These are phyloP conservation scores for Encephalitozoon intestinalis DNA, from an alignment of 371 early-diverging fungal genomes.

Conservation along the genomic window DNA sequence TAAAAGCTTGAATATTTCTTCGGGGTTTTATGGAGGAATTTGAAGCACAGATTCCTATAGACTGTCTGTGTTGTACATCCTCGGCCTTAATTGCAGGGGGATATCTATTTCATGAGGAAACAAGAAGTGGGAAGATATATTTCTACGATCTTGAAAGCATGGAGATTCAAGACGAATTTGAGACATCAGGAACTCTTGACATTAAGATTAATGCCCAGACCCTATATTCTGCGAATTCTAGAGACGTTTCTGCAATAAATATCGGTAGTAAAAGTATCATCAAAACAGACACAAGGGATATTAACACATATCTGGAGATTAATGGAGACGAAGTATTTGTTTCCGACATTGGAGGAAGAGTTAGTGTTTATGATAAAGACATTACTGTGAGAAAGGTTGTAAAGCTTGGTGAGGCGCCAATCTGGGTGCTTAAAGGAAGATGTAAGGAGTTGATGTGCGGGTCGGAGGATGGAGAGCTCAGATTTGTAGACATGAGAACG, in stretches of 20 bases:
- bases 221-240: constrained; percentile 19
- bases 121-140: neutral
- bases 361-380: constrained; percentile 7
- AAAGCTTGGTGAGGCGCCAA: constrained; percentile 13
- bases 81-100: neutral
- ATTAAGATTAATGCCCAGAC: neutral
- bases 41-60: neutral
- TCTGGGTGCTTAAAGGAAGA: constrained; percentile 18
- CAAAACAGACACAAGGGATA: neutral
- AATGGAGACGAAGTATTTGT: neutral
- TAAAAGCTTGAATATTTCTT: neutral
- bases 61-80: neutral
- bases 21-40: neutral
- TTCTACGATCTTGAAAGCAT: neutral
- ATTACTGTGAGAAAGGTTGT: neutral
- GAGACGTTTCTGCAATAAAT: neutral
- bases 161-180: neutral
- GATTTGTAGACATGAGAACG: neutral
- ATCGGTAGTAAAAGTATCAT: neutral
- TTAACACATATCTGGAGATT: constrained; percentile 31
- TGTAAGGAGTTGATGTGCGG: constrained; percentile 3
- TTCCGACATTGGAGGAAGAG: neutral
- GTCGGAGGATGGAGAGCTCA: constrained; percentile 21
- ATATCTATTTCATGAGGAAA: neutral
- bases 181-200: constrained; percentile 29